Conservation (phyloP, 768 basidiomycete genomes). For the Podaxis sp. region DNA sequence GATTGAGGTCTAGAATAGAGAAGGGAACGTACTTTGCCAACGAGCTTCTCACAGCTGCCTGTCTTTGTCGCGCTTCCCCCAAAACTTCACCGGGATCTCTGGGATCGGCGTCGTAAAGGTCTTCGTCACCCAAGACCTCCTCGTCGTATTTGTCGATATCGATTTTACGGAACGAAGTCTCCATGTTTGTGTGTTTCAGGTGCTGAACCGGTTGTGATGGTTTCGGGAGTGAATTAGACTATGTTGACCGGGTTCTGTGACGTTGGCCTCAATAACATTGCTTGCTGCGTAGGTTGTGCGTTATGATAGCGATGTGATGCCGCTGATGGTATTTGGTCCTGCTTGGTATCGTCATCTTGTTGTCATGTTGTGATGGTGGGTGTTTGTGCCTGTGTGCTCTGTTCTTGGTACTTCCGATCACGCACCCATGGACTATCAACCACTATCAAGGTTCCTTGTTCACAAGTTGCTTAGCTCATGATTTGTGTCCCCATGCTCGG, state of each 20-base stretch:
- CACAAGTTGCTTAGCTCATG: no score
- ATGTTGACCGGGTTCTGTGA: neutral
- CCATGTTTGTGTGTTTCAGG: conserved; percentile 28
- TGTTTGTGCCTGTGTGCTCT: neutral
- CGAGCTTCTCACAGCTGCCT: conserved; percentile 65
- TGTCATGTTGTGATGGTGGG: neutral
- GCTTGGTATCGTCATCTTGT: neutral
- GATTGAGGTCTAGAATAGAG: neutral
- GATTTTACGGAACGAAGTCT: conserved; percentile 82
- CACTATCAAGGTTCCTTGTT: no score
- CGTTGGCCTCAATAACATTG: neutral
- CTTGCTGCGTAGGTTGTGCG: neutral
- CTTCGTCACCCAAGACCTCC: conserved; percentile 80
- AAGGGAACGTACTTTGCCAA: conserved; percentile 64
- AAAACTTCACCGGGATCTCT: conserved; percentile 73
- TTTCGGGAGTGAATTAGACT: neutral
- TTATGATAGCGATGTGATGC: conserved; percentile 1
- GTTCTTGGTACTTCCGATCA: neutral
- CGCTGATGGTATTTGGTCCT: conserved; percentile 7
- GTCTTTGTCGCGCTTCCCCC: conserved; percentile 75
- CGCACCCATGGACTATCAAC: neutral
- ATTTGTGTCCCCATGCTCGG: no score
- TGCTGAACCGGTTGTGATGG: neutral
- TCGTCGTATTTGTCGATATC: conserved; percentile 94
- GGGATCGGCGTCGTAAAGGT: conserved; percentile 86